Evolutionary conservation across 495 filamentous ascomycete genomes (phyloP), one percentile per base, ranked within the genome.

Genomic region (Cercophora samala): DNA sequence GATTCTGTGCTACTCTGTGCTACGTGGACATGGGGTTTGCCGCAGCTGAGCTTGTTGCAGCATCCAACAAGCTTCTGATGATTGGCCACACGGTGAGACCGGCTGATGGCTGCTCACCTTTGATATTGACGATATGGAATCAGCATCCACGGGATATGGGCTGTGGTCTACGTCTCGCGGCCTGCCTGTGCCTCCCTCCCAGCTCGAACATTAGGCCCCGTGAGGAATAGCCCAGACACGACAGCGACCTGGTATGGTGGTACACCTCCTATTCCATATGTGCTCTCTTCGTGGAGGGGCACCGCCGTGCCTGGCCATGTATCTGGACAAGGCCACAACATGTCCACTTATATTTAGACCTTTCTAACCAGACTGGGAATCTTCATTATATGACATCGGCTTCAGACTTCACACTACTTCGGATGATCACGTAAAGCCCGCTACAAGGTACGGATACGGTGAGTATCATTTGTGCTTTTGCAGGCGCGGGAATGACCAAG

Each of bases 401-500:
- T 4, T 29, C 18, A 3, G 11, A 46, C 37, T 46, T 46, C 8
- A 29, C 8, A 5, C 37, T n/a, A 46, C 37, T 46, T 46, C 9
- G 13, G 37, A 46, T 46, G 37, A 46, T 17, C 6, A 54, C 19
- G 6, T 18, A 54, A 54, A 54, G n/a, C n/a, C n/a, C n/a, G n/a
- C n/a, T n/a, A n/a, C n/a, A n/a, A 62, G 29, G 24, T 21, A 19
- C 26, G 23, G 5, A n/a, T n/a, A n/a, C n/a, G n/a, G n/a, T 56
- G 46, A 29, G 52, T 22, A n/a, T n/a, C n/a, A 51, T 62, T 46
- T 0, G 18, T 55, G 21, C 24, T 19, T 8, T 1, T 19, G 17
- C 22, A 25, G 22, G 15, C 9, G 54, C 26, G 24, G 51, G 63
- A 3, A 15, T n/a, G 56, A 58, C 66, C 46, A 64, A 64, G 66